Percentiles rank a stretch among this genome's conserved stretches.
Conservation (phyloP, 805 yeast genomes). For the Metschnikowia amazonensis region DNA sequence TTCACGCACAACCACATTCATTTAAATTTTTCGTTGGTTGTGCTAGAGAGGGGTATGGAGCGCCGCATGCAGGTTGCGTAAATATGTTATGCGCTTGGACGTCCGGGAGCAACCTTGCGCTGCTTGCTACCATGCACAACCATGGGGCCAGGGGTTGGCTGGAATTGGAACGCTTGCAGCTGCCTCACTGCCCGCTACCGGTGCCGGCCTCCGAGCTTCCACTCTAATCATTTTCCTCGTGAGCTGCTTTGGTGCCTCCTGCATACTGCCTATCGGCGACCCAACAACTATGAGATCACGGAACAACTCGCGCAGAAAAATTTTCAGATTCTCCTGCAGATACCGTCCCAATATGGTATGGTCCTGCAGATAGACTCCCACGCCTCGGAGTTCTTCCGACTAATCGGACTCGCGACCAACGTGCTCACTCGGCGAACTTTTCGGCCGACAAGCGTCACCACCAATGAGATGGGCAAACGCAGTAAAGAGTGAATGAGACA, state of each 20-base stretch:
- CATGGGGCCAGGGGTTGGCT: neutral
- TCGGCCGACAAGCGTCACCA: conserved; percentile 2
- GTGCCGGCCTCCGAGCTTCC: too few species aligned
- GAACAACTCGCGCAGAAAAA: conserved; percentile 7
- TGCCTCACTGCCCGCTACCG: too few species aligned
- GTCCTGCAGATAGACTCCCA: neutral
- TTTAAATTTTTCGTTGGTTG: conserved; percentile 14
- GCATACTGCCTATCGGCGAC: conserved; percentile 3
- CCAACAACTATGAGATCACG: conserved; percentile 8
- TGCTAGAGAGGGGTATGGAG: conserved; percentile 14
- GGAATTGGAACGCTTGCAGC: too few species aligned
- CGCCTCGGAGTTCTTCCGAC: conserved; percentile 8
- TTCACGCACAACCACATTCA: neutral
- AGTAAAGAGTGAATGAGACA: too few species aligned
- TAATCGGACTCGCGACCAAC: conserved; percentile 1
- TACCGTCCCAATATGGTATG: neutral
- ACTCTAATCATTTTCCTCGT: too few species aligned
- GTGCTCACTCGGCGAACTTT: neutral
- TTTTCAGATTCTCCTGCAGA: conserved; percentile 5
- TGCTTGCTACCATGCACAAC: neutral
- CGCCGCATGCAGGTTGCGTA: conserved; percentile 9
- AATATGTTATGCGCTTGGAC: conserved; percentile 8
- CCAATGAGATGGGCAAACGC: too few species aligned
- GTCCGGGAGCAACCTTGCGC: conserved; percentile 2
- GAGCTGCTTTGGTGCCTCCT: too few species aligned